Percentiles rank a stretch among this genome's conserved stretches.
These are phyloP conservation scores for Omphalea diandra DNA, from an alignment of 441 rosid genomes.

Conservation along the genomic window DNA sequence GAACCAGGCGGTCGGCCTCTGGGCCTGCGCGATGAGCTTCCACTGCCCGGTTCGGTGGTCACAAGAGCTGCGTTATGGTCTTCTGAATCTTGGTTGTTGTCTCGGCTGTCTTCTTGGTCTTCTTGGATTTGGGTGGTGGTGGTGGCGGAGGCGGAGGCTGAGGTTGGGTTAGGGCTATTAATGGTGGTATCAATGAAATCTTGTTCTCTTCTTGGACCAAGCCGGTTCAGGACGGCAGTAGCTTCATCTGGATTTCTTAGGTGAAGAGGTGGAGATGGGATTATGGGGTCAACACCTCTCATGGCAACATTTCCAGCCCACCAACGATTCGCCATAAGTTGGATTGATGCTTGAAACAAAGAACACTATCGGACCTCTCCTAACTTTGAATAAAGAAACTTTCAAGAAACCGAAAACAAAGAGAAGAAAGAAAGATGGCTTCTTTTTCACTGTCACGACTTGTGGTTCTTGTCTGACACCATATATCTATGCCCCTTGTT, in stretches of 20 bases:
- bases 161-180: conserved; percentile 22
- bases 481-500: not conserved
- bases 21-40: conserved; percentile 62
- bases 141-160: conserved; percentile 30
- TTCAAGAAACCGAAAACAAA: not conserved
- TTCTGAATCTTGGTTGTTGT: conserved; percentile 41
- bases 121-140: conserved; percentile 39
- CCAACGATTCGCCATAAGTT: conserved; percentile 95
- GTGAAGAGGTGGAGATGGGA: conserved; percentile 48
- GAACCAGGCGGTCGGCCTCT: conserved; percentile 92
- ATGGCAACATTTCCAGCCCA: conserved; percentile 79
- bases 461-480: not conserved
- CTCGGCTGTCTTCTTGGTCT: conserved; percentile 45
- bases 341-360: conserved; percentile 5
- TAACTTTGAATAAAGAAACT: not conserved
- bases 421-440: not conserved
- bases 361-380: not conserved
- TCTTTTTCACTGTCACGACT: not conserved
- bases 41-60: conserved; percentile 39
- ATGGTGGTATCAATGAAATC: conserved; percentile 39
- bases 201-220: conserved; percentile 51
- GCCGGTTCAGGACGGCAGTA: conserved; percentile 25
- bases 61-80: conserved; percentile 32
- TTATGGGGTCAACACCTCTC: conserved; percentile 55
- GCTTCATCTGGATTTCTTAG: conserved; percentile 45